A percentile compares a stretch with the other conserved stretches of the same genome.
Conservation (phyloP, 352 stramenopile species). For the Pythium aristosporum region DNA sequence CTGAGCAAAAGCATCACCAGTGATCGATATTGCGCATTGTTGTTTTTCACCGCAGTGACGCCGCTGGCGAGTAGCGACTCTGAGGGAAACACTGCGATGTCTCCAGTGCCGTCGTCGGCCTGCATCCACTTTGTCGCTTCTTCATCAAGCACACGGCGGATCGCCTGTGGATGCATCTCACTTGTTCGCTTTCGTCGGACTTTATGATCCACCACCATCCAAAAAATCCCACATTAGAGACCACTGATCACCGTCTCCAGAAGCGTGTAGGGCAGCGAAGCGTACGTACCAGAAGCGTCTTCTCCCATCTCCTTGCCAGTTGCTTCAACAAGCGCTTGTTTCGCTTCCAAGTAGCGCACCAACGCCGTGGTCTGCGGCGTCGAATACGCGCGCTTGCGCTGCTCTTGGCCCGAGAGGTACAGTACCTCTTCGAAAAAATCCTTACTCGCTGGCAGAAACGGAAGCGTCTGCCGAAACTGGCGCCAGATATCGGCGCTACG, state of each 20-base stretch:
- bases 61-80: background rate
- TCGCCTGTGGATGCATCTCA: conserved; percentile 79
- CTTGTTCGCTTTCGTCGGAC: conserved; percentile 57
- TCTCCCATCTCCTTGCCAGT: background rate
- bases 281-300: background rate
- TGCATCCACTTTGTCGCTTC: conserved; percentile 71
- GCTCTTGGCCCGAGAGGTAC: conserved; percentile 31
- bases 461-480: conserved; percentile 72
- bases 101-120: conserved; percentile 34
- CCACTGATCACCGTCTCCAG: background rate
- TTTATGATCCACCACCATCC: background rate
- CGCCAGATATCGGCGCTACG: conserved; percentile 67
- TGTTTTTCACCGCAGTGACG: background rate
- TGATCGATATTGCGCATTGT: conserved; percentile 14
- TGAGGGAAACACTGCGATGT: conserved; percentile 8
- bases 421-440: conserved; percentile 81
- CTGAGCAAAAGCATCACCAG: background rate
- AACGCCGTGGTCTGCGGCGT: conserved; percentile 7
- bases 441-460: conserved; percentile 77
- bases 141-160: conserved; percentile 59
- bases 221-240: background rate
- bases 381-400: conserved; percentile 13
- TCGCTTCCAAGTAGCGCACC: conserved; percentile 5
- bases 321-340: background rate
- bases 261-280: too few species aligned